Conservation (phyloP, 2,329 filamentous ascomycete genomes). For the Colletotrichum paranaense region DNA sequence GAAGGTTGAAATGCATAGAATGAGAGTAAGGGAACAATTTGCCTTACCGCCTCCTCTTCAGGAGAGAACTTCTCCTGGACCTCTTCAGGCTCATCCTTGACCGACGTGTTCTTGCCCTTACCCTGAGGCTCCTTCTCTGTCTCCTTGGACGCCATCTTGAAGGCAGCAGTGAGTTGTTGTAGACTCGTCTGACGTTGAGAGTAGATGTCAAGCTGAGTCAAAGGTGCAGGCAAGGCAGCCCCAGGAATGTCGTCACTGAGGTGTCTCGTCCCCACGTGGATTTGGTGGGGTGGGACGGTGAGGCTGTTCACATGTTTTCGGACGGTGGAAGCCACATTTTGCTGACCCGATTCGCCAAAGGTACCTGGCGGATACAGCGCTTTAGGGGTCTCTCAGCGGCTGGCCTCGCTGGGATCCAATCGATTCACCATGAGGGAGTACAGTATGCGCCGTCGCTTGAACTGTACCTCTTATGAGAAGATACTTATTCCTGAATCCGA, state of each 20-base stretch:
- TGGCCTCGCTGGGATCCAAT: neutral
- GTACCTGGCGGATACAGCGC: neutral
- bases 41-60: conserved; percentile 66
- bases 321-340: neutral
- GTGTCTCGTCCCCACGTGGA: conserved; percentile 24
- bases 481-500: neutral
- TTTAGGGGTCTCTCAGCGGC: neutral
- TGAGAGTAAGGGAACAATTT: neutral
- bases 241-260: conserved; percentile 28
- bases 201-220: neutral
- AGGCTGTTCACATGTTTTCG: conserved; percentile 31
- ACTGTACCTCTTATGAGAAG: conserved; percentile 64
- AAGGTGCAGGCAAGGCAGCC: neutral
- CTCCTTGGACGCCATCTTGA: conserved; percentile 21
- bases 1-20: neutral
- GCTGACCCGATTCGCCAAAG: too few relatives aligned
- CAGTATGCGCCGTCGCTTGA: conserved; percentile 73
- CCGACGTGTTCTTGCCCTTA: conserved; percentile 23
- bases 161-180: neutral
- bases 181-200: neutral
- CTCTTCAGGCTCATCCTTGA: conserved; percentile 41
- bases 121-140: conserved; percentile 15
- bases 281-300: conserved; percentile 8
- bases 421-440: neutral
- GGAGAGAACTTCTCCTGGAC: conserved; percentile 57